Percentiles rank a stretch among this genome's conserved stretches.
Evolutionary conservation across 1,139 yeast species (phyloP).

Genomic region (Kurtzmaniella quercitrusa): DNA sequence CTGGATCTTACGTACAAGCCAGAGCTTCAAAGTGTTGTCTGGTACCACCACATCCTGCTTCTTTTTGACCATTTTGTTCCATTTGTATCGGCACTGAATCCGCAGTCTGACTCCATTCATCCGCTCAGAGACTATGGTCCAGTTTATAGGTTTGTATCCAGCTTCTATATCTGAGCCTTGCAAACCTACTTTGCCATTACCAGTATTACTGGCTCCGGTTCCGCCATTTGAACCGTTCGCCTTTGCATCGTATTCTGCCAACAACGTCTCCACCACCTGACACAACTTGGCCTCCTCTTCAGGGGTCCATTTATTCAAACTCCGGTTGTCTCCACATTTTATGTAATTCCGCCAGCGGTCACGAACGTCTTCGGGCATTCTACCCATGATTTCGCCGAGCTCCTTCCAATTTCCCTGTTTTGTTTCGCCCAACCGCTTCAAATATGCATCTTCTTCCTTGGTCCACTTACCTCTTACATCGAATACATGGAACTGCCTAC

Average conservation of each 20-base stretch:
- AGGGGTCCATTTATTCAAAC: conserved; percentile 71
- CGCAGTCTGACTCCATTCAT: conserved; percentile 88
- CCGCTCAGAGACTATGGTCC: conserved; percentile 86
- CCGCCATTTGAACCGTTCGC: not conserved
- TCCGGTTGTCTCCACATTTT: conserved; percentile 77
- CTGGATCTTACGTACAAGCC: conserved; percentile 53
- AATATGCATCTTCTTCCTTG: conserved; percentile 65
- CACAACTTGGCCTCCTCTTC: conserved; percentile 67
- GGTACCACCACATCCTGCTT: conserved; percentile 50
- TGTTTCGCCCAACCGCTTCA: conserved; percentile 58
- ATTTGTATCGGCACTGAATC: conserved; percentile 91
- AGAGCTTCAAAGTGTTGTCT: conserved; percentile 46
- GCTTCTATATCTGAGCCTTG: not conserved
- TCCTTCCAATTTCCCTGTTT: conserved; percentile 83
- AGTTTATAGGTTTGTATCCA: conserved; percentile 49
- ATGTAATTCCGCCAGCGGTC: conserved; percentile 95
- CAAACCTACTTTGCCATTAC: conserved; percentile 12
- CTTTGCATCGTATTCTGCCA: conserved; percentile 11
- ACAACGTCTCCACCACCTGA: conserved; percentile 48
- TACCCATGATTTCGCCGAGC: conserved; percentile 70
- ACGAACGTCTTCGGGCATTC: conserved; percentile 98
- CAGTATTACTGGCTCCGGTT: conserved; percentile 4
- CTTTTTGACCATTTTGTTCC: conserved; percentile 75
- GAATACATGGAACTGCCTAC: conserved; percentile 84
- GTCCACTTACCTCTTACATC: conserved; percentile 89